Evolutionary conservation across 2,329 filamentous ascomycete species (phyloP), one percentile per base, ranked within the genome.

Genomic region (Grosmannia clavigera): DNA sequence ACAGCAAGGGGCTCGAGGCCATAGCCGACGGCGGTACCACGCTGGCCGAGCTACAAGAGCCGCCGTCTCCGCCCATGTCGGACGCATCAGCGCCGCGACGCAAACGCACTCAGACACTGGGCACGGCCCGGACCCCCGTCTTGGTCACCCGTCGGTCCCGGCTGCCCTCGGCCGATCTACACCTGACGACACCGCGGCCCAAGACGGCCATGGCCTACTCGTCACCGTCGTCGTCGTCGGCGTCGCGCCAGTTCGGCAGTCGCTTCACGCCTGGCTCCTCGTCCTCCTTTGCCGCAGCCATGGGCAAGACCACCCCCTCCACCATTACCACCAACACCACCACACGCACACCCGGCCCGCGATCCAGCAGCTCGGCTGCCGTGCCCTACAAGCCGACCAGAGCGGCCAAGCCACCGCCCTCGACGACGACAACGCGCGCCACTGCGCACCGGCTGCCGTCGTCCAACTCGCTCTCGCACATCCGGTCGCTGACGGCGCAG

Each of bases 11-110:
- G 46, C 79, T 81, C 35, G 78, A 78, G 3, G 43, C 5, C 43
- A n/a, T 46, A 6, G 43, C 19, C 43, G 43, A 46, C 43, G 43
- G 19, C 40, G 40, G 78, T 29, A 78, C 77, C 58, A 76, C 80
- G 33, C 77, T 83, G 38, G 85, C 85, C 55, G 84, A 86, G 53
- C 76, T 88, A 55, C 82, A 85, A 33, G 95, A 94, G 54, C 92
- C 94, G 46, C 94, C 94, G 12, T 97, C 94, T 25, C 94, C 94
- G 54, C 92, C 92, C 43, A 87, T 95, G 74, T 97, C 92, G 1
- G 94, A 97, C 68, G 84, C 86, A 22, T 92, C 91, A 14, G 77
- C 79, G 19, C 80, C 81, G 48, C 50, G 27, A 2, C 50, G 27
- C 12, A 31, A 29, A 27, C 50, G 14, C 59, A 19, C 33, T 1